Conservation (phyloP, 768 basidiomycete species). For the Termitomyces eurrhizus region DNA sequence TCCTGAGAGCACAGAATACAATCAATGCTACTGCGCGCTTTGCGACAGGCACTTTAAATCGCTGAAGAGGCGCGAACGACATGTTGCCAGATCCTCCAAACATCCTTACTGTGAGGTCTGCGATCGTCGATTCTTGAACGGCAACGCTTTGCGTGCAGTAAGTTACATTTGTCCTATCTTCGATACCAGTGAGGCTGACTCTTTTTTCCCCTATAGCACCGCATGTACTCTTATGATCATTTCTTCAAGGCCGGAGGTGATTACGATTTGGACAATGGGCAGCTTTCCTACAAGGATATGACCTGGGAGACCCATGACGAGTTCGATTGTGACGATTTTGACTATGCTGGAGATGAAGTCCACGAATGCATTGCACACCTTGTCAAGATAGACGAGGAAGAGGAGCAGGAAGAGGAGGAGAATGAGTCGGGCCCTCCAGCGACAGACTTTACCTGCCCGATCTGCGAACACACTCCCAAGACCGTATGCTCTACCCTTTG, state of each 20-base stretch:
- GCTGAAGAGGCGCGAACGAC: constrained; percentile 3
- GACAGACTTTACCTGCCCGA: constrained; percentile 8
- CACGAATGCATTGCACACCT: constrained; percentile 5
- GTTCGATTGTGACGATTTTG: constrained; percentile 3
- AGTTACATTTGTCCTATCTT: background rate
- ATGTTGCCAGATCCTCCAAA: background rate
- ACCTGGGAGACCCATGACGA: constrained; percentile 1
- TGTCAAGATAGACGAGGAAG: background rate
- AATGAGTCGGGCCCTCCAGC: constrained; percentile 1
- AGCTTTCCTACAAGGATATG: background rate
- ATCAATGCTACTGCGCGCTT: constrained; percentile 5
- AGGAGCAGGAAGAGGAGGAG: constrained; percentile 5
- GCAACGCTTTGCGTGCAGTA: constrained; percentile 7
- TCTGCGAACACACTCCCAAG: constrained; percentile 3
- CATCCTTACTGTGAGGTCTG: constrained; percentile 4
- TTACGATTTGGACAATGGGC: background rate
- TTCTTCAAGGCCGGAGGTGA: background rate
- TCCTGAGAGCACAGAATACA: background rate
- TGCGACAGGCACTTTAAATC: constrained; percentile 1
- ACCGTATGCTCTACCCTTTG: constrained; percentile 9
- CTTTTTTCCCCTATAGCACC: background rate
- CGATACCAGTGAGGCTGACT: background rate
- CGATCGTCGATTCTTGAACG: constrained; percentile 5
- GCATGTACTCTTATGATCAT: constrained; percentile 1
- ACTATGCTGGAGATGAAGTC: background rate